Percentiles rank a stretch among this genome's conserved stretches.
phyloP scores from a whole-genome alignment of 2,329 filamentous ascomycete species.

The Moelleriella libera region DNA sequence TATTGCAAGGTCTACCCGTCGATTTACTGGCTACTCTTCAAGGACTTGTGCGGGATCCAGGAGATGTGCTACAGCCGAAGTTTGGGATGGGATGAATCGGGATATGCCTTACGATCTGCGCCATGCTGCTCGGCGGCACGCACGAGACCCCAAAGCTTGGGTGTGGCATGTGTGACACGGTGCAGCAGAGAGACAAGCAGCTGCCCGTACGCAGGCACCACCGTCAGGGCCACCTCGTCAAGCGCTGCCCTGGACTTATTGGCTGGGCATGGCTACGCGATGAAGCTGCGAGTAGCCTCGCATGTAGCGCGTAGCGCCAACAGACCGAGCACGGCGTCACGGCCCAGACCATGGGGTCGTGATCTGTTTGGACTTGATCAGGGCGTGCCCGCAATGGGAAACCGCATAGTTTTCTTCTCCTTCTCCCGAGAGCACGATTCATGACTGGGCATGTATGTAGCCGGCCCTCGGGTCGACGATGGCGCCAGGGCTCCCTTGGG shows the following conservation, averaged over 20 bases:
- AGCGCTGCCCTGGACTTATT: neutral
- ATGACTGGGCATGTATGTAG: conserved; percentile 3
- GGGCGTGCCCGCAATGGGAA: too few relatives aligned
- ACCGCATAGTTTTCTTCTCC: too few relatives aligned
- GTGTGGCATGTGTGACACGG: neutral
- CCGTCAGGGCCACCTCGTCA: conserved; percentile 1
- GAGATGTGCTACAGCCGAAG: neutral
- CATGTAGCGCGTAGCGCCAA: conserved; percentile 1
- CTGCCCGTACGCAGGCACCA: conserved; percentile 1
- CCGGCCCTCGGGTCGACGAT: neutral
- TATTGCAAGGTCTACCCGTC: neutral
- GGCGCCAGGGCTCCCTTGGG: neutral
- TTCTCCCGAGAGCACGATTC: neutral
- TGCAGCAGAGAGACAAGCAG: neutral
- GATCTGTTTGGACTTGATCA: neutral
- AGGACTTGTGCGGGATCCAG: neutral
- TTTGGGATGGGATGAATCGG: neutral
- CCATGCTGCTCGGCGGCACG: neutral
- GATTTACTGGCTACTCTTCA: neutral
- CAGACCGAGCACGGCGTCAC: neutral
- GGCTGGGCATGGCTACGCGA: conserved; percentile 1
- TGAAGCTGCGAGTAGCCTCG: conserved; percentile 4
- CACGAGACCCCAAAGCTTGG: neutral
- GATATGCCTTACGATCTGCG: neutral
- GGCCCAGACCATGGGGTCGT: conserved; percentile 2